Base-by-base conservation (phyloP, 2,329 filamentous ascomycete genomes). In the Talaromyces sp. region DNA sequence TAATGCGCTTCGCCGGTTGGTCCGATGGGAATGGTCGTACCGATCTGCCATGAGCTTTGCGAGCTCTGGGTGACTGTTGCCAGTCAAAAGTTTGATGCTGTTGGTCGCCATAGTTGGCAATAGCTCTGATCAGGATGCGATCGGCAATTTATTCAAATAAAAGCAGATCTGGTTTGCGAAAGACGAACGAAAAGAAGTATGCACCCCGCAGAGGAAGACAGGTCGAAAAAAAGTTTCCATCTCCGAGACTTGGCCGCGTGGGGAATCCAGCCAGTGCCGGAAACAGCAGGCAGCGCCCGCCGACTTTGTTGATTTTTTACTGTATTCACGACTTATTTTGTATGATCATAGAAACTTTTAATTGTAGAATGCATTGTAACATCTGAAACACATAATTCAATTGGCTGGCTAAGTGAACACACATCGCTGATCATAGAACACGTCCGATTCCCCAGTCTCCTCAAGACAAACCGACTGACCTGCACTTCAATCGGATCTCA, bases 31-130 rank as follows among this genome's bases (percentile, higher is more conserved):
- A 72, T 28, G n/a, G 19, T 47, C 78, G 65, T 79, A 88, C 86
- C 86, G 81, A 69, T 85, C 84, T 68, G 87, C 86, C 63, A 91
- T 88, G 66, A 87, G 80, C 72, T 88, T 86, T 44, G 88, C 88
- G 62, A 91, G 83, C 76, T 88, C 82, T 7, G 88, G 88, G 73
- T 91, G 88, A 75, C 87, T 90, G 79, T 90, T 90, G 69, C 88
- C 88, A 69, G 88, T 90, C 73, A 91, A 80, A 65, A 91, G 79
- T 77, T 91, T 91, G 73, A 91, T 90, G 42, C 85, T 88, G 77
- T 90, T 91, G 65, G 86, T 84, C 67, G 88, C 84, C 88, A 91
- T 65, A 6, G 22, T 47, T 4, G 42, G 11, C 49, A 47, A 36
- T 52, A 27, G 33, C 22, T 56, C 30, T 51, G 10, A 33, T 19